phyloP scores from a whole-genome alignment of 306 rosid genomes.

The Fagus sylvatica region DNA sequence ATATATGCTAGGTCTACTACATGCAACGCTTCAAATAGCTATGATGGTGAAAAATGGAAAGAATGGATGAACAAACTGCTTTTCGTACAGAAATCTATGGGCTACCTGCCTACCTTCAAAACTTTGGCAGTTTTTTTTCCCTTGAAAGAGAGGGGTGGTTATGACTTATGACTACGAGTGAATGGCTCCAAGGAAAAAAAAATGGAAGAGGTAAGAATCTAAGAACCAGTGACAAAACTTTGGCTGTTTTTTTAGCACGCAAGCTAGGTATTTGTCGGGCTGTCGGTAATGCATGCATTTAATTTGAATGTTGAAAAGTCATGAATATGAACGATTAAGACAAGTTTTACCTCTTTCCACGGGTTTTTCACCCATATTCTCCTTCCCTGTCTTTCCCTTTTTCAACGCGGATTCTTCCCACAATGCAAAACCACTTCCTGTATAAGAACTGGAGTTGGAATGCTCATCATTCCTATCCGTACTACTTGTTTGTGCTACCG shows the following conservation, averaged over 20 bases:
- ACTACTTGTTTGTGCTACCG: slow-evolving; percentile 59
- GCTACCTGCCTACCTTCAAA: too few species aligned
- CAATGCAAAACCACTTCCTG: slow-evolving; percentile 84
- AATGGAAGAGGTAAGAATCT: too few species aligned
- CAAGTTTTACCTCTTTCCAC: slow-evolving; percentile 49
- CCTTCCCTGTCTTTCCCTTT: slow-evolving; percentile 93
- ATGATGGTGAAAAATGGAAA: too few species aligned
- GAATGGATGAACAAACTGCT: too few species aligned
- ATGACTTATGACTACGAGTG: too few species aligned
- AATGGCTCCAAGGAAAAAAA: too few species aligned
- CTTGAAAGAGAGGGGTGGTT: too few species aligned
- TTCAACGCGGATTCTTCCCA: slow-evolving; percentile 84
- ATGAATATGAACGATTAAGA: neutral
- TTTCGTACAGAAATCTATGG: too few species aligned
- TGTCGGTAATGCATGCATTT: neutral
- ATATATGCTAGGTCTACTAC: too few species aligned
- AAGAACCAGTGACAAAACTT: too few species aligned
- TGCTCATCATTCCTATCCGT: slow-evolving; percentile 68
- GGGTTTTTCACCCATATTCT: slow-evolving; percentile 64
- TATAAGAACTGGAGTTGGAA: slow-evolving; percentile 80
- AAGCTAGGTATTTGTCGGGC: neutral
- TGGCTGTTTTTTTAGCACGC: neutral
- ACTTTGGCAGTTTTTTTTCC: too few species aligned
- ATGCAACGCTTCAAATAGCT: too few species aligned
- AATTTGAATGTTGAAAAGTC: neutral